These are phyloP conservation scores for Blastobotrys arbuscula DNA, from an alignment of 1,139 yeast genomes.

Conservation along the genomic window DNA sequence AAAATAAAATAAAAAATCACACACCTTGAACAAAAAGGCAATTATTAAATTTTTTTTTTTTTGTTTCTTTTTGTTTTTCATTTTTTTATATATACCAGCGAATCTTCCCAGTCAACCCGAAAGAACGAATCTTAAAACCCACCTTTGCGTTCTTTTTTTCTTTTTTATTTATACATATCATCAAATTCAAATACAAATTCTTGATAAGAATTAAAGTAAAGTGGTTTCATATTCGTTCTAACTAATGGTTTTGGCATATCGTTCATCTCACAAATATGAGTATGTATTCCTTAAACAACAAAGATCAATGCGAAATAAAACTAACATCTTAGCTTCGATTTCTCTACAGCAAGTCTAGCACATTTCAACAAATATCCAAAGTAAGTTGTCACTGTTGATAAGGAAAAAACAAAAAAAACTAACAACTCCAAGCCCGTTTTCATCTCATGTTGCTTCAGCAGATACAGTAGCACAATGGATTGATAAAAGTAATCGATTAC, in stretches of 20 bases:
- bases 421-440: constrained; percentile 49
- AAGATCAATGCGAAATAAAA: not conserved
- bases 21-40: no score
- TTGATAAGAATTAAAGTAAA: not conserved
- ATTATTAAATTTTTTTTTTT: no score
- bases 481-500: constrained; percentile 59
- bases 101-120: no score
- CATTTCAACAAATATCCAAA: constrained; percentile 28
- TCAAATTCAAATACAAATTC: no score
- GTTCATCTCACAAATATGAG: constrained; percentile 19
- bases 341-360: constrained; percentile 25
- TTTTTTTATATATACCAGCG: no score
- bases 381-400: constrained; percentile 20
- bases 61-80: no score
- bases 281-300: constrained; percentile 10
- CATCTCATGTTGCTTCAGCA: constrained; percentile 79
- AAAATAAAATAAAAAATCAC: not conserved
- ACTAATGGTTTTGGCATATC: constrained; percentile 21
- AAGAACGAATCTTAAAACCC: no score
- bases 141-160: no score
- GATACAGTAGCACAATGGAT: constrained; percentile 65
- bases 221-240: not conserved
- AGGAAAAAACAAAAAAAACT: not conserved
- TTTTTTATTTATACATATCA: not conserved
- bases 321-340: constrained; percentile 20